Conservation (phyloP, 116 monocot genomes). For the Phalaenopsis hybrid region DNA sequence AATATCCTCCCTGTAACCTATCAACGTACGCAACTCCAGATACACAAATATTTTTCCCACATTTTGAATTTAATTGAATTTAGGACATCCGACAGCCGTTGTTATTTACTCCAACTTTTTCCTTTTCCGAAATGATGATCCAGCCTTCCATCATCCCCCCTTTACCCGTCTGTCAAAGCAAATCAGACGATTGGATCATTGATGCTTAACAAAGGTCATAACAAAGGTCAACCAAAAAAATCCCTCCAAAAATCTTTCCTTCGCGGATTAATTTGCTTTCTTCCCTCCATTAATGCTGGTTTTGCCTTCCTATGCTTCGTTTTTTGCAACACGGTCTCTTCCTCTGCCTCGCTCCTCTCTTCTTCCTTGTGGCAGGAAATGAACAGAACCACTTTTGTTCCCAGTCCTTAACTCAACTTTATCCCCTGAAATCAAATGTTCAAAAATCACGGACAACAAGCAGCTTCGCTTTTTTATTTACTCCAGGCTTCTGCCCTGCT, state of each 20-base stretch:
- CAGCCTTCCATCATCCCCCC: neutral
- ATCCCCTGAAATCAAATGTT: neutral
- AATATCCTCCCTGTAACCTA: too few species aligned
- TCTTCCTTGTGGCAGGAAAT: neutral
- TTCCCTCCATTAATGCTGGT: constrained; percentile 5
- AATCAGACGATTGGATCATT: neutral
- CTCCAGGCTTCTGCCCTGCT: neutral
- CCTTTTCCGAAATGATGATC: neutral
- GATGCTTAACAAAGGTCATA: neutral
- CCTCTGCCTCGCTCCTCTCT: neutral
- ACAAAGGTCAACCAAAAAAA: neutral
- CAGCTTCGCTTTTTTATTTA: neutral
- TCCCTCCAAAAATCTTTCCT: constrained; percentile 4
- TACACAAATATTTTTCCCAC: too few species aligned
- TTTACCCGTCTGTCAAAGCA: neutral
- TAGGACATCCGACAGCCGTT: too few species aligned
- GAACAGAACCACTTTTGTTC: neutral
- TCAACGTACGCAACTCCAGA: too few species aligned
- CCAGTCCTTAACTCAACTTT: neutral
- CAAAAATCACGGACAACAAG: neutral
- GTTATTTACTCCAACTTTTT: too few species aligned
- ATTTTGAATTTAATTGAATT: too few species aligned
- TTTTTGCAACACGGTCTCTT: constrained; percentile 5
- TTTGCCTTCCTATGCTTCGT: neutral
- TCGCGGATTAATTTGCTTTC: too few species aligned